A percentile compares a stretch with the other conserved stretches of the same genome.
Evolutionary conservation across 2,329 filamentous ascomycete genomes (phyloP).

Genomic region (Verticillium zaregamsianum): DNA sequence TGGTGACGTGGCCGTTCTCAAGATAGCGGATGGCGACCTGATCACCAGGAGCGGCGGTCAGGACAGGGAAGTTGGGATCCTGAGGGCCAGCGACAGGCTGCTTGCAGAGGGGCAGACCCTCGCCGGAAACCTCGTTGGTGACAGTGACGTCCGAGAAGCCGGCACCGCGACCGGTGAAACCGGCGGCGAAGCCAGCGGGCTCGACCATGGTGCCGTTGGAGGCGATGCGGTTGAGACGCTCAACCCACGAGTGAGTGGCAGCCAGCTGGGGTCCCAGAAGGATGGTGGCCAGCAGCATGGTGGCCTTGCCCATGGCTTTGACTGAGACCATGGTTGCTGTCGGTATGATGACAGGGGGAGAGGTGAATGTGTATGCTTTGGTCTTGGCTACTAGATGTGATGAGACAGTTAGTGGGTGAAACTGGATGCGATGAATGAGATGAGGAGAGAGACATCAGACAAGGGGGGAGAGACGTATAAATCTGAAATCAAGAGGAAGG

Average conservation of each 20-base stretch:
- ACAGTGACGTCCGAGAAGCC: conserved; percentile 56
- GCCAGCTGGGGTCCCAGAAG: conserved; percentile 16
- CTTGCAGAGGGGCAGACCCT: conserved; percentile 12
- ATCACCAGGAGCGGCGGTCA: conserved; percentile 57
- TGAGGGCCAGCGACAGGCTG: neutral
- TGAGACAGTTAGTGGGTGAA: neutral
- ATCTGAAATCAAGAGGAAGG: neutral
- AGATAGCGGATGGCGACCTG: conserved; percentile 63
- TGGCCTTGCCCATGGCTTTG: conserved; percentile 9
- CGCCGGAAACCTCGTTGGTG: conserved; percentile 58
- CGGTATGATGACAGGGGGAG: neutral
- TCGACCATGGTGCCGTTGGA: conserved; percentile 71
- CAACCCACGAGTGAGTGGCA: conserved; percentile 75
- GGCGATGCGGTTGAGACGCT: conserved; percentile 68
- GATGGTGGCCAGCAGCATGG: conserved; percentile 27
- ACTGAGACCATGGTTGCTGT: conserved; percentile 5
- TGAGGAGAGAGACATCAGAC: neutral
- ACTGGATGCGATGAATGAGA: neutral
- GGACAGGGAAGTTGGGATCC: conserved; percentile 46
- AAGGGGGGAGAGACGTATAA: neutral
- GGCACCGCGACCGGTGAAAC: conserved; percentile 56
- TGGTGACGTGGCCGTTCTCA: conserved; percentile 74
- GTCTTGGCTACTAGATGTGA: neutral
- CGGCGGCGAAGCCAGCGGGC: conserved; percentile 69
- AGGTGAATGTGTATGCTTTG: neutral